Evolutionary conservation across 2,329 filamentous ascomycete genomes (phyloP), one percentile per base, ranked within the genome.

Genomic region (Beauveria brongniartii): DNA sequence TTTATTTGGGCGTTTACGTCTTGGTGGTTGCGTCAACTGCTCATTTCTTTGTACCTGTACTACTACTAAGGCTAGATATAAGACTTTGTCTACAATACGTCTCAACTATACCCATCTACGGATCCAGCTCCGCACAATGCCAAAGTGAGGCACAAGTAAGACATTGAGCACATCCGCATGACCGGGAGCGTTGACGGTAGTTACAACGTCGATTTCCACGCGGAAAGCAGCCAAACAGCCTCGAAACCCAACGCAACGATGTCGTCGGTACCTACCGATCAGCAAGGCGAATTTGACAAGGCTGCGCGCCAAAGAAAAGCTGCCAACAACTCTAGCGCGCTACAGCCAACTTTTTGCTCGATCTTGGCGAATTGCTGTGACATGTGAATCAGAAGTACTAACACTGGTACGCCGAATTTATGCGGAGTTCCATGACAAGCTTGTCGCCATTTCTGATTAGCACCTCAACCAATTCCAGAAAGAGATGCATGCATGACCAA

Each of bases 1-100:
- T 50, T 55, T 61, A 50, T 60, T 54, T 46, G 43, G 50, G 41
- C 51, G 58, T 61, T 55, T 61, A 48, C 58, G 41, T 61, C 51
- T 55, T 61, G 50, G 58, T 41, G 41, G 50, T 61, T 43, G 51
- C 58, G 51, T 50, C 58, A 61, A 61, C 58, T 61, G 43, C 50
- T 55, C 50, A 50, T 54, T 59, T 41, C 58, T 61, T 50, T 61
- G 58, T 61, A 61, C 54, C 53, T 61, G 58, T 61, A 61, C 43
- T 61, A 37, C 51, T 47, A 37, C 34, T 54, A 60, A 48, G 57
- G 57, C 58, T 54, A 61, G 58, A 61, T 61, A 61, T 51, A 55
- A 61, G 58, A 61, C 30, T 43, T 55, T 47, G 50, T 60, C 43
- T 18, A 40, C 53, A 53, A 51, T 30, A 59, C 22, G 47, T 52